These are phyloP conservation scores for Tricholoma terreum DNA, from an alignment of 768 basidiomycete genomes.

Conservation along the genomic window DNA sequence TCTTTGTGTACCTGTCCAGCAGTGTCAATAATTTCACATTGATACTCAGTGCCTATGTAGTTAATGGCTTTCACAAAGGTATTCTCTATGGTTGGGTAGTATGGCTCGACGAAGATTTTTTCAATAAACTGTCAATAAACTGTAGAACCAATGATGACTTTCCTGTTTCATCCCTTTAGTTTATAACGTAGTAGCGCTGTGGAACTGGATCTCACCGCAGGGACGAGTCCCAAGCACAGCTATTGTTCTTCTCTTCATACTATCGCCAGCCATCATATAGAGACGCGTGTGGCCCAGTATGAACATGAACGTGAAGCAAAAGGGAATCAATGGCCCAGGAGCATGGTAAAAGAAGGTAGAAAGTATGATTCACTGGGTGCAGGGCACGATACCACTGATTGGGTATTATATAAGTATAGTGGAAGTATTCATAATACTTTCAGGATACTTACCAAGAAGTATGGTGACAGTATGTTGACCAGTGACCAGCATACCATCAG, in stretches of 20 bases:
- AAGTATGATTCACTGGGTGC: neutral
- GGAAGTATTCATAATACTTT: too few relatives aligned
- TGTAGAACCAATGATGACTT: slow-evolving; percentile 90
- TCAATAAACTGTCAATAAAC: too few relatives aligned
- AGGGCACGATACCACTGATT: too few relatives aligned
- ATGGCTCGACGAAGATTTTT: slow-evolving; percentile 79
- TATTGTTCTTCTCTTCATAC: slow-evolving; percentile 73
- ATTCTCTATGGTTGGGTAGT: slow-evolving; percentile 90
- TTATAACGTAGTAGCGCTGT: slow-evolving; percentile 15
- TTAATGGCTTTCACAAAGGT: slow-evolving; percentile 73
- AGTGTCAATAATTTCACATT: slow-evolving; percentile 93
- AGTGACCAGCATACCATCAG: too few relatives aligned
- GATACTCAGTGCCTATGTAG: slow-evolving; percentile 78
- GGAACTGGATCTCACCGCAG: slow-evolving; percentile 60
- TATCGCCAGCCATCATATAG: slow-evolving; percentile 19
- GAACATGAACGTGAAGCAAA: too few relatives aligned
- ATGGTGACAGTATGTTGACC: too few relatives aligned
- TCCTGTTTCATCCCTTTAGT: slow-evolving; percentile 44
- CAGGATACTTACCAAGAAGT: too few relatives aligned
- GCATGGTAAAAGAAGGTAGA: neutral
- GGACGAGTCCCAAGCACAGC: slow-evolving; percentile 82
- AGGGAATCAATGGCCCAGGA: slow-evolving; percentile 1
- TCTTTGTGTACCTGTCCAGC: slow-evolving; percentile 76
- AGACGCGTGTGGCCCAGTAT: slow-evolving; percentile 23
- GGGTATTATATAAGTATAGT: too few relatives aligned